These are phyloP conservation scores for Murraya koenigii DNA, from an alignment of 345 rosid genomes.

Conservation along the genomic window DNA sequence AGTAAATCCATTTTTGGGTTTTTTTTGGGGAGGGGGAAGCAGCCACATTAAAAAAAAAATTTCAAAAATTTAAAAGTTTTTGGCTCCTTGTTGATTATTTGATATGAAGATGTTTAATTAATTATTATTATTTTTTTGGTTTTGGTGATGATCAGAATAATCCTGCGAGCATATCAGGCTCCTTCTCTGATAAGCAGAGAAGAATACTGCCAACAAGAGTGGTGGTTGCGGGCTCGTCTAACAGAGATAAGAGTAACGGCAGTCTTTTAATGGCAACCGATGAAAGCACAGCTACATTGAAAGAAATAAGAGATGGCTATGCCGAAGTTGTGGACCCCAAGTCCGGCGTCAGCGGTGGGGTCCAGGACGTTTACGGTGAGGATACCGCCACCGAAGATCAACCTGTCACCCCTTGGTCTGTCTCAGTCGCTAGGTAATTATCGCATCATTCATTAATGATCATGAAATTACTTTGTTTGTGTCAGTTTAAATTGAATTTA, in stretches of 20 bases:
- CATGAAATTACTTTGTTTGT: not conserved
- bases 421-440: slow-evolving; percentile 74
- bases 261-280: slow-evolving; percentile 44
- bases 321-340: slow-evolving; percentile 47
- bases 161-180: slow-evolving; percentile 35
- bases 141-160: slow-evolving; percentile 39
- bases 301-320: slow-evolving; percentile 32
- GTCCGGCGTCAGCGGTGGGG: slow-evolving; percentile 51
- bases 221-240: slow-evolving; percentile 34
- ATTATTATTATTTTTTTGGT: no score
- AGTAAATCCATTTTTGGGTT: no score
- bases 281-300: slow-evolving; percentile 14
- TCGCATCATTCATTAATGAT: not conserved
- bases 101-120: not conserved
- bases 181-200: slow-evolving; percentile 36
- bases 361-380: slow-evolving; percentile 64
- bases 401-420: slow-evolving; percentile 80
- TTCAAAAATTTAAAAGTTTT: not conserved
- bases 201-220: slow-evolving; percentile 36
- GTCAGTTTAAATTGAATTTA: not conserved
- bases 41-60: not conserved
- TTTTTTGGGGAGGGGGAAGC: no score
- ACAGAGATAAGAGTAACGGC: slow-evolving; percentile 35
- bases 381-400: slow-evolving; percentile 70
- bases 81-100: not conserved